Evolutionary conservation across 495 filamentous ascomycete genomes (phyloP).

Genomic region (Aspergillus sclerotiicarbonarius): DNA sequence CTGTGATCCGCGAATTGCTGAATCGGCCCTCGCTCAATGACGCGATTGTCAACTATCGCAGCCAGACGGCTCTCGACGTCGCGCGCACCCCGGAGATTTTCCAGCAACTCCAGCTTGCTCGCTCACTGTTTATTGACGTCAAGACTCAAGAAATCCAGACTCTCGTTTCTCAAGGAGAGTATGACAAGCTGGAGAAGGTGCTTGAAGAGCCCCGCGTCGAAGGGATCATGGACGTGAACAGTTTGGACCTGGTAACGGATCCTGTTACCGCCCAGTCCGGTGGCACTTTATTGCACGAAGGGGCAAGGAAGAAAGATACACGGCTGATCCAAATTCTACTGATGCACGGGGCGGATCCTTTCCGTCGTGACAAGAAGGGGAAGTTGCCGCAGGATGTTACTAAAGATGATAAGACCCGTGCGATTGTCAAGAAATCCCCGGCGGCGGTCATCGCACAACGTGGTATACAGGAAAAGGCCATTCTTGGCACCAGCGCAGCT

Average conservation of each 20-base stretch:
- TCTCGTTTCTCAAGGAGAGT: constrained; percentile 67
- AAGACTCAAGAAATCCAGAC: constrained; percentile 80
- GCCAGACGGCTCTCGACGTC: constrained; percentile 82
- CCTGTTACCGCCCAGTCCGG: constrained; percentile 68
- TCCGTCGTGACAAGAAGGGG: constrained; percentile 89
- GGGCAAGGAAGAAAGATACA: constrained; percentile 79
- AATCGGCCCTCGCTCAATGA: constrained; percentile 82
- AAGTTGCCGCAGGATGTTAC: constrained; percentile 96
- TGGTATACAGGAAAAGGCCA: constrained; percentile 94
- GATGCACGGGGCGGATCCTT: constrained; percentile 96
- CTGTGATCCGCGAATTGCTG: constrained; percentile 77
- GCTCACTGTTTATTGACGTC: constrained; percentile 84
- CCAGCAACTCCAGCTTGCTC: constrained; percentile 87
- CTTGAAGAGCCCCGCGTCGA: constrained; percentile 82
- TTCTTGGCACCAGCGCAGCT: constrained; percentile 71
- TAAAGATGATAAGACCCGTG: constrained; percentile 84
- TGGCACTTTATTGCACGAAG: constrained; percentile 90
- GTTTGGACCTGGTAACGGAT: constrained; percentile 81
- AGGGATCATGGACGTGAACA: constrained; percentile 84
- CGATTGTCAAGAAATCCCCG: constrained; percentile 88
- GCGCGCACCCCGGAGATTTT: constrained; percentile 91
- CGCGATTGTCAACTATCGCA: constrained; percentile 82
- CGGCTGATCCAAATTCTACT: constrained; percentile 84
- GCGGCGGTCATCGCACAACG: constrained; percentile 92
- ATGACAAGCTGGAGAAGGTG: constrained; percentile 72